Percentiles rank a stretch among this genome's conserved stretches.
phyloP scores from a whole-genome alignment of 352 stramenopile genomes.

The Globisporangium orthogonon region DNA sequence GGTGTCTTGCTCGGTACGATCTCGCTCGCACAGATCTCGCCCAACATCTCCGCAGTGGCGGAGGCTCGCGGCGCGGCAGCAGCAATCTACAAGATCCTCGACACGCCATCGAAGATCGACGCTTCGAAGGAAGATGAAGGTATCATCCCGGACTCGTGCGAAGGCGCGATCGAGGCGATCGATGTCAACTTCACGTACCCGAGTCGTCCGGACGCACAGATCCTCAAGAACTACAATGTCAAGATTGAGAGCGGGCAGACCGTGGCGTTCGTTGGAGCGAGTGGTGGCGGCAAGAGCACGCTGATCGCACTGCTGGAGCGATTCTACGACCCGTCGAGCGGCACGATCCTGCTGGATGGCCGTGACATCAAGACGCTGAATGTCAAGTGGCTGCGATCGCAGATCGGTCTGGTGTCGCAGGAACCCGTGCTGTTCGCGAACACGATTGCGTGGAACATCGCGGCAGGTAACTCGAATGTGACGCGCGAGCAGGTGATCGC shows the following conservation, averaged over 20 bases:
- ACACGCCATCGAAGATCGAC: slow-evolving; percentile 40
- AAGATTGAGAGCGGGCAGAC: slow-evolving; percentile 22
- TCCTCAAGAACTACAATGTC: slow-evolving; percentile 27
- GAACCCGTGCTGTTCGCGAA: slow-evolving; percentile 87
- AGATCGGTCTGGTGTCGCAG: slow-evolving; percentile 77
- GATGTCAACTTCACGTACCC: slow-evolving; percentile 68
- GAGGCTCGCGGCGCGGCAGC: slow-evolving; percentile 29
- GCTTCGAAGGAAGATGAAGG: slow-evolving; percentile 18
- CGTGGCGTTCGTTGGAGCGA: slow-evolving; percentile 25
- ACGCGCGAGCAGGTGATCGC: slow-evolving; percentile 6
- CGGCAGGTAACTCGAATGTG: slow-evolving; percentile 28
- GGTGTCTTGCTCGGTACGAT: slow-evolving; percentile 34
- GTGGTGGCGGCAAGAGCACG: slow-evolving; percentile 27
- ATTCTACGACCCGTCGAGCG: slow-evolving; percentile 85
- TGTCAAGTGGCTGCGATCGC: slow-evolving; percentile 54
- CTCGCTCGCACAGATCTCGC: slow-evolving; percentile 36
- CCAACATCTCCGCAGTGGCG: slow-evolving; percentile 32
- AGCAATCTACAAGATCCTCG: slow-evolving; percentile 44
- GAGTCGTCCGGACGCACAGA: slow-evolving; percentile 28
- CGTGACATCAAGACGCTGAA: slow-evolving; percentile 72
- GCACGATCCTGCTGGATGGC: slow-evolving; percentile 77
- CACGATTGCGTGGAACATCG: slow-evolving; percentile 91
- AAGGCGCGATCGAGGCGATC: slow-evolving; percentile 34
- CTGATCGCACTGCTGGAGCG: slow-evolving; percentile 65
- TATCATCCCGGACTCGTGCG: slow-evolving; percentile 16